phyloP scores from a whole-genome alignment of 306 rosid genomes.

The cucumber (Cucumis sativus) region DNA sequence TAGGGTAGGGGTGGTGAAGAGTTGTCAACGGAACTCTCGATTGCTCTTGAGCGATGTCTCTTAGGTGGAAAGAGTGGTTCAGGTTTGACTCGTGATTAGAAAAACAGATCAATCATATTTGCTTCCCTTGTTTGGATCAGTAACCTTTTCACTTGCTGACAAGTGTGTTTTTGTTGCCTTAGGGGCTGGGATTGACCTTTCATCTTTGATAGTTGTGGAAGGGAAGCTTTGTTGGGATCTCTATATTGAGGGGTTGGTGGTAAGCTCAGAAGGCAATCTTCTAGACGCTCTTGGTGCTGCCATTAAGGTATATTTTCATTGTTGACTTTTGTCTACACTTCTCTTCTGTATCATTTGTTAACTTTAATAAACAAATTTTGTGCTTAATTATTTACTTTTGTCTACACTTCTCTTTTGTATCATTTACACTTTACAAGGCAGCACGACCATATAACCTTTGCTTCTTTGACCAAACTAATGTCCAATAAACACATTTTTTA shows the following conservation, averaged over 20 bases:
- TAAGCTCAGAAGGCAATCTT: conserved; percentile 78
- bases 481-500: background rate
- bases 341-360: background rate
- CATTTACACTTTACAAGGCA: background rate
- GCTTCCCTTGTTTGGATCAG: background rate
- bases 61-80: conserved; percentile 78
- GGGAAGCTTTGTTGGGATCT: conserved; percentile 95
- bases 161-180: conserved; percentile 3
- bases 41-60: conserved; percentile 55
- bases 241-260: conserved; percentile 76
- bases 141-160: background rate
- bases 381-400: too few relatives aligned
- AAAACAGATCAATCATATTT: background rate
- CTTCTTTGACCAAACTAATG: background rate
- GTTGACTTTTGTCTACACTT: background rate
- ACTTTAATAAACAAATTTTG: background rate
- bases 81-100: conserved; percentile 25
- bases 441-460: background rate
- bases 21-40: conserved; percentile 58
- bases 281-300: conserved; percentile 85
- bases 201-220: conserved; percentile 51
- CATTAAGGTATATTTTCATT: conserved; percentile 49
- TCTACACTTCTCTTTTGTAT: too few relatives aligned
- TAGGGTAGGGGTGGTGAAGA: conserved; percentile 94
- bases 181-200: conserved; percentile 83